Evolutionary conservation across 768 basidiomycete species (phyloP).

Genomic region (Naematelia aurantialba): DNA sequence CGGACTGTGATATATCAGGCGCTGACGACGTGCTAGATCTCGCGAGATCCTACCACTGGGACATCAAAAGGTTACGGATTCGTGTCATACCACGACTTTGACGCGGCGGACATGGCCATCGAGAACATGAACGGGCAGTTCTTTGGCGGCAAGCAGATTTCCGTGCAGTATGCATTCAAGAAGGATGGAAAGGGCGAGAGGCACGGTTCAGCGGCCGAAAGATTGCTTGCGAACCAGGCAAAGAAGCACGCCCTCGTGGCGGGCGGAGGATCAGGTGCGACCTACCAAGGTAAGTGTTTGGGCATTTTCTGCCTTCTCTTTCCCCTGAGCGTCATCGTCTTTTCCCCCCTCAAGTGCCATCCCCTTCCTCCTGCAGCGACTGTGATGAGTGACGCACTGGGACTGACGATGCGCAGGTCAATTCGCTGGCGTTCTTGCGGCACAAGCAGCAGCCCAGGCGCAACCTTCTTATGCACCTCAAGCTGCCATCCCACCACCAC

Average conservation of each 20-base stretch:
- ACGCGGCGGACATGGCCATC: slow-evolving; percentile 90
- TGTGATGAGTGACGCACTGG: no score
- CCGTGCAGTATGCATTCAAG: slow-evolving; percentile 98
- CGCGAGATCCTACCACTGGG: slow-evolving; percentile 78
- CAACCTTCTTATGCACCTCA: slow-evolving; percentile 20
- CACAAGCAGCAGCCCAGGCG: slow-evolving; percentile 13
- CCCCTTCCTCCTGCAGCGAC: no score
- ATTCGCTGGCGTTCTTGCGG: slow-evolving; percentile 79
- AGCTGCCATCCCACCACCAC: slow-evolving; percentile 27
- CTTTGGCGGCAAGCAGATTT: slow-evolving; percentile 96
- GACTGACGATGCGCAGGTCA: slow-evolving; percentile 67
- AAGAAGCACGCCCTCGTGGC: slow-evolving; percentile 56
- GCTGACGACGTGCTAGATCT: slow-evolving; percentile 61
- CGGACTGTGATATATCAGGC: background rate
- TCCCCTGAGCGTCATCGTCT: background rate
- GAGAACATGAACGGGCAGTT: slow-evolving; percentile 97
- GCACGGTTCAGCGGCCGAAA: slow-evolving; percentile 94
- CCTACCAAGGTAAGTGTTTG: background rate
- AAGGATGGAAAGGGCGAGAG: slow-evolving; percentile 98
- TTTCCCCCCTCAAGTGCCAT: slow-evolving; percentile 36
- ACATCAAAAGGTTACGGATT: slow-evolving; percentile 96
- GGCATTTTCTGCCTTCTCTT: background rate
- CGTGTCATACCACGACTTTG: slow-evolving; percentile 95
- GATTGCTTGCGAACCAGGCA: slow-evolving; percentile 89
- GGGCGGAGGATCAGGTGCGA: background rate